Conservation (phyloP, 2,329 filamentous ascomycete genomes). For the Aspergillus sp. region DNA sequence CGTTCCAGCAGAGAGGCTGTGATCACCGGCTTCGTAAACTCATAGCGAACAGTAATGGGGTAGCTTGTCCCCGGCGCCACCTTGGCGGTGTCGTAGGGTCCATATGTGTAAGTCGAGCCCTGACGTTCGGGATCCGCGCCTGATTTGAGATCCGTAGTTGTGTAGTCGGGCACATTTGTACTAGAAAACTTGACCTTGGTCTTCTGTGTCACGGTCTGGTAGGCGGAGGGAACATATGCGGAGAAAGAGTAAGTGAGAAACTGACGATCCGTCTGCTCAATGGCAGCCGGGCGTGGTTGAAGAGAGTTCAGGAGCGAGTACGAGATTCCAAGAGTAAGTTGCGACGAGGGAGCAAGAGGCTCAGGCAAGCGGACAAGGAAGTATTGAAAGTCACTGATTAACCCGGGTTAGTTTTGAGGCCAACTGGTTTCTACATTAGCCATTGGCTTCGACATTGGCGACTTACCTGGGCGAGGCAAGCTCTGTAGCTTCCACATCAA, state of each 20-base stretch:
- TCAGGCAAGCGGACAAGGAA: conserved; percentile 77
- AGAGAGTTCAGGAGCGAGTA: conserved; percentile 81
- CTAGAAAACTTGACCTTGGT: conserved; percentile 90
- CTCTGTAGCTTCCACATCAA: conserved; percentile 68
- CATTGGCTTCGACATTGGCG: conserved; percentile 53
- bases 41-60: conserved; percentile 79
- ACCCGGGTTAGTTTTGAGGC: not conserved
- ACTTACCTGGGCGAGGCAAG: conserved; percentile 55
- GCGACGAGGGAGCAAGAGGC: conserved; percentile 71
- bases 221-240: conserved; percentile 79
- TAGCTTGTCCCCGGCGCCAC: conserved; percentile 73
- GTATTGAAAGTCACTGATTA: conserved; percentile 71
- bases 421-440: conserved; percentile 15
- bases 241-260: conserved; percentile 85
- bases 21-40: conserved; percentile 89
- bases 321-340: conserved; percentile 83
- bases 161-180: conserved; percentile 79
- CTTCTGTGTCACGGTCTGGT: conserved; percentile 88
- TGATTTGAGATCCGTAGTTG: conserved; percentile 60
- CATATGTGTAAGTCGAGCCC: conserved; percentile 84
- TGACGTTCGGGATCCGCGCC: conserved; percentile 75
- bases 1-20: conserved; percentile 79
- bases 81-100: conserved; percentile 70
- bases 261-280: conserved; percentile 83
- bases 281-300: conserved; percentile 73